Conservation (phyloP, 805 yeast species). For the Myxozyma sirexii region DNA sequence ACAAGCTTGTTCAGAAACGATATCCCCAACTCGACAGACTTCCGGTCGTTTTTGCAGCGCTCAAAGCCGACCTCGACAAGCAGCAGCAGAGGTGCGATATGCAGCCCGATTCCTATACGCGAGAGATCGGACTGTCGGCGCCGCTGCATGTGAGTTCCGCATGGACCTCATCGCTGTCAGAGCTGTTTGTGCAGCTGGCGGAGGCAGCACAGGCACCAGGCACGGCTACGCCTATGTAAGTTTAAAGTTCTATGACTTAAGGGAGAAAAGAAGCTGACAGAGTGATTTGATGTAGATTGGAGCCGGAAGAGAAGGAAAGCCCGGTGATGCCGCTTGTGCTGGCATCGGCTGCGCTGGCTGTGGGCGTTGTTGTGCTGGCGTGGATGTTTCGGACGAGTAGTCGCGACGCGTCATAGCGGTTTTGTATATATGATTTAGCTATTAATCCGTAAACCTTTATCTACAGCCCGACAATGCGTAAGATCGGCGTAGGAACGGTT, state of each 20-base stretch:
- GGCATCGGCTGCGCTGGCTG: conserved; percentile 70
- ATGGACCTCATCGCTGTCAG: conserved; percentile 82
- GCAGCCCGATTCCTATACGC: conserved; percentile 86
- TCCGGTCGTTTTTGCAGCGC: conserved; percentile 86
- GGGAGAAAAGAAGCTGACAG: background rate
- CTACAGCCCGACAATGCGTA: too few species aligned
- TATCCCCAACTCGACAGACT: conserved; percentile 63
- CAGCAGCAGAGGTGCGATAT: conserved; percentile 86
- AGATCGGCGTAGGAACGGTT: too few species aligned
- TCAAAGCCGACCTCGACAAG: conserved; percentile 92
- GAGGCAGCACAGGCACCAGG: conserved; percentile 85
- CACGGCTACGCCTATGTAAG: conserved; percentile 55
- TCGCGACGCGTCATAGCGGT: conserved; percentile 7
- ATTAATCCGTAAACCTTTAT: too few species aligned
- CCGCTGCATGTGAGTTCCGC: conserved; percentile 89
- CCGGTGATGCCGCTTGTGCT: conserved; percentile 57
- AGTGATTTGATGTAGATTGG: conserved; percentile 6
- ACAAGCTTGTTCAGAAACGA: conserved; percentile 43
- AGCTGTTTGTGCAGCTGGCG: conserved; percentile 80
- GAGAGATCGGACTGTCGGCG: conserved; percentile 64
- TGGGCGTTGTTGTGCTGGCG: conserved; percentile 62
- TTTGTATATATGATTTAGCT: background rate
- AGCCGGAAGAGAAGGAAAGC: conserved; percentile 58
- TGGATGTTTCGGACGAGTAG: conserved; percentile 58
- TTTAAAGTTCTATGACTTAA: background rate